Percentiles rank a stretch among this genome's conserved stretches.
These are phyloP conservation scores for Arabidopsis thaliana DNA, from an alignment of 345 rosid genomes.

Conservation along the genomic window DNA sequence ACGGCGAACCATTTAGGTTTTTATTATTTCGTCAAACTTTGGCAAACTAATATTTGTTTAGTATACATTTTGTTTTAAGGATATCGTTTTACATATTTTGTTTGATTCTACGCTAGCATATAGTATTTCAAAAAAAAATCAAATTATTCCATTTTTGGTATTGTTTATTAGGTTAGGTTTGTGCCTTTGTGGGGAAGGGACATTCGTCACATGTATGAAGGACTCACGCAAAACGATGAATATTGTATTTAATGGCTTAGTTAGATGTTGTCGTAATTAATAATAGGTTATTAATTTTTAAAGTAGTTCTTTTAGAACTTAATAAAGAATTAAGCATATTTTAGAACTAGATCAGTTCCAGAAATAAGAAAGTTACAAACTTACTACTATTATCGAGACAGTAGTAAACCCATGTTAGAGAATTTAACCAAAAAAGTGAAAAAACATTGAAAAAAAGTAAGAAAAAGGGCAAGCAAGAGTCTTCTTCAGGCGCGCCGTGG, in stretches of 20 bases:
- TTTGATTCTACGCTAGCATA: neutral
- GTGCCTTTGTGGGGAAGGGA: slow-evolving; percentile 4
- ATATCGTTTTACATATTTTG: slow-evolving; percentile 8
- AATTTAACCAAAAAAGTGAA: neutral
- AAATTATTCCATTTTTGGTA: slow-evolving; percentile 14
- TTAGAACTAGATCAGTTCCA: neutral
- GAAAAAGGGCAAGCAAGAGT: neutral
- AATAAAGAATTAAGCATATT: too few relatives aligned
- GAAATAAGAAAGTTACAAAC: slow-evolving; percentile 14
- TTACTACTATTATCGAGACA: neutral
- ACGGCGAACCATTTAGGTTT: neutral
- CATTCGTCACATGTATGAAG: slow-evolving; percentile 4
- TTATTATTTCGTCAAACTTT: neutral
- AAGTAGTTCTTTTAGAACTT: neutral
- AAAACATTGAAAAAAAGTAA: neutral
- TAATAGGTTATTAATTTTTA: too few relatives aligned
- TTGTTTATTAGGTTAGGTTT: slow-evolving; percentile 12
- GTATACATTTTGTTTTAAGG: neutral
- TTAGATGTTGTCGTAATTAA: too few relatives aligned
- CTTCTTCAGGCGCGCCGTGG: neutral
- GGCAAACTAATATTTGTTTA: slow-evolving; percentile 1
- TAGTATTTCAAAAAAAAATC: neutral
- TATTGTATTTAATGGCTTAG: neutral
- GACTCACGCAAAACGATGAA: neutral
- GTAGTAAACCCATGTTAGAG: neutral